These are phyloP conservation scores for Trypanosoma avium DNA, from an alignment of 208 protist genomes.

Conservation along the genomic window DNA sequence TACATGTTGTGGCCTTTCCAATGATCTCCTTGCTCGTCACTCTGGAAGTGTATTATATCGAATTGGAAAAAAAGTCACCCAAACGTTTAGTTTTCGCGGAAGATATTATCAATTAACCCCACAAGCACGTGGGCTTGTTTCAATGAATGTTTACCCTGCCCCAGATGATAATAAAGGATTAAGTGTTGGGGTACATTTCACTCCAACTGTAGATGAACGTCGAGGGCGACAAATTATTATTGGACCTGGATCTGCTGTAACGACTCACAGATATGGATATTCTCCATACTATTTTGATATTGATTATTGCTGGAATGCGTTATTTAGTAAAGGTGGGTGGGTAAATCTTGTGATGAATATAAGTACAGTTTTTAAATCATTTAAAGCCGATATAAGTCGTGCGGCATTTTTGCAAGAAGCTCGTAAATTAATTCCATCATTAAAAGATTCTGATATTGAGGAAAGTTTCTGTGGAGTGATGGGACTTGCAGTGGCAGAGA, in stretches of 20 bases:
- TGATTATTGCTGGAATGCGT: slow-evolving; percentile 67
- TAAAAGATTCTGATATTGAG: slow-evolving; percentile 63
- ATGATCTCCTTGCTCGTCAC: slow-evolving; percentile 62
- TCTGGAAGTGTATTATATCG: slow-evolving; percentile 46
- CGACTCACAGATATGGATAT: slow-evolving; percentile 83
- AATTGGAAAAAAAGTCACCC: slow-evolving; percentile 56
- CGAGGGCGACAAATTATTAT: slow-evolving; percentile 79
- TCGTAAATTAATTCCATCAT: slow-evolving; percentile 68
- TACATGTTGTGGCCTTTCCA: slow-evolving; percentile 84
- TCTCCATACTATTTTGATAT: slow-evolving; percentile 69
- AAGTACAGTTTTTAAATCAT: slow-evolving; percentile 49
- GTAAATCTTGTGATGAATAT: slow-evolving; percentile 62
- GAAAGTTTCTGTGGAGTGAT: slow-evolving; percentile 81
- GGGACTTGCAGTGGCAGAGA: slow-evolving; percentile 51
- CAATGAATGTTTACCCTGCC: slow-evolving; percentile 75
- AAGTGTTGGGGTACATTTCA: slow-evolving; percentile 85
- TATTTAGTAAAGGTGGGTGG: slow-evolving; percentile 76
- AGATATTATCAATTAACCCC: slow-evolving; percentile 76
- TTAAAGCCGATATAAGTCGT: slow-evolving; percentile 65
- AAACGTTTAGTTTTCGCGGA: slow-evolving; percentile 82
- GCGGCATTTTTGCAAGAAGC: slow-evolving; percentile 62
- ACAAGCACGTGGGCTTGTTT: slow-evolving; percentile 58
- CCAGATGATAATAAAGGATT: slow-evolving; percentile 60
- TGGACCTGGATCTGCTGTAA: slow-evolving; percentile 75
- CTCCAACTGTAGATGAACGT: slow-evolving; percentile 72